phyloP scores from a whole-genome alignment of 345 rosid species.

The Brassica cretica region DNA sequence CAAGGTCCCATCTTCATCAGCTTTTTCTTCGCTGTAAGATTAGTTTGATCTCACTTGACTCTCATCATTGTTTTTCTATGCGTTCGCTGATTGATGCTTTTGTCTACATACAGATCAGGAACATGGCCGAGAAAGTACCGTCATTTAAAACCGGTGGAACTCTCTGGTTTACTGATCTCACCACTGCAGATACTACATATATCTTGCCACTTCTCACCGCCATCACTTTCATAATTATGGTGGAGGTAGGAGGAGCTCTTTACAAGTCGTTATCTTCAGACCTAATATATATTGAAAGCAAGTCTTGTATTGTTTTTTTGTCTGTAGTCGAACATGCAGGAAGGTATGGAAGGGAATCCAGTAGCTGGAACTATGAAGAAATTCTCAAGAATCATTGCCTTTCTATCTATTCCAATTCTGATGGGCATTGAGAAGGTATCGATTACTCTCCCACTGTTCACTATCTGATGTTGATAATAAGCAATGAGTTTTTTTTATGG shows the following conservation, averaged over 20 bases:
- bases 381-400: conserved; percentile 53
- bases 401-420: conserved; percentile 49
- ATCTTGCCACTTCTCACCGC: conserved; percentile 61
- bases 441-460: neutral
- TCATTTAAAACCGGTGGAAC: conserved; percentile 72
- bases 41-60: conserved; percentile 6
- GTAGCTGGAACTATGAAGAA: conserved; percentile 63
- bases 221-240: conserved; percentile 54
- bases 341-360: conserved; percentile 64
- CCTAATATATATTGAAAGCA: neutral
- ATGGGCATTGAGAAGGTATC: neutral
- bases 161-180: conserved; percentile 65
- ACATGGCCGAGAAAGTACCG: conserved; percentile 74
- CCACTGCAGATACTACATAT: conserved; percentile 58
- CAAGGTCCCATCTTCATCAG: conserved; percentile 73
- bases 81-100: neutral
- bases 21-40: conserved; percentile 66
- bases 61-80: conserved; percentile 3
- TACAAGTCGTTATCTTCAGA: neutral
- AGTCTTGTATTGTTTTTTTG: neutral
- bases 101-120: conserved; percentile 48
- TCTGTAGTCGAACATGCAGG: conserved; percentile 55
- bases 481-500: neutral
- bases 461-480: neutral
- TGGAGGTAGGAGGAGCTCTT: conserved; percentile 51